Percentiles rank a stretch among this genome's conserved stretches.
Evolutionary conservation across 2,329 filamentous ascomycete species (phyloP).

Genomic region (Tolypocladium sp.): DNA sequence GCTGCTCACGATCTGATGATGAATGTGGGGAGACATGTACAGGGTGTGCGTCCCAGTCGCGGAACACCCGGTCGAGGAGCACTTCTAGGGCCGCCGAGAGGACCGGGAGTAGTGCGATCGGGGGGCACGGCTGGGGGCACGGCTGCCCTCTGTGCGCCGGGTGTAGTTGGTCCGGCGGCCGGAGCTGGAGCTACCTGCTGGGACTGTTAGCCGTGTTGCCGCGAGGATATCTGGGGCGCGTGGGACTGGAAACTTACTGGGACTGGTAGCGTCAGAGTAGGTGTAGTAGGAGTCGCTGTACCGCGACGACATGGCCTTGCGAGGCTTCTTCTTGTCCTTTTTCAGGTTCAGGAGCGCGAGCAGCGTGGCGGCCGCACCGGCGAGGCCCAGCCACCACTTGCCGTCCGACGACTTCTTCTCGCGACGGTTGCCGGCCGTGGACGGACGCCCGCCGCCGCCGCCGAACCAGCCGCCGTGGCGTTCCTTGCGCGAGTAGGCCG

Average conservation of each 20-base stretch:
- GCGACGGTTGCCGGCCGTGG: conserved; percentile 29
- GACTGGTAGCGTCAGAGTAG: conserved; percentile 37
- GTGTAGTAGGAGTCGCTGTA: conserved; percentile 47
- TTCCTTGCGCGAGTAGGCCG: conserved; percentile 38
- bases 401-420: conserved; percentile 40
- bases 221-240: neutral
- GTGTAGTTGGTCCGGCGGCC: conserved; percentile 30
- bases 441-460: conserved; percentile 31
- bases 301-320: conserved; percentile 26
- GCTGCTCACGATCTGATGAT: neutral
- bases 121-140: conserved; percentile 17
- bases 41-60: conserved; percentile 2
- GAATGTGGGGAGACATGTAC: conserved; percentile 5
- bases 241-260: conserved; percentile 34
- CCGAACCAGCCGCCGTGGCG: conserved; percentile 50
- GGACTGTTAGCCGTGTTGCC: conserved; percentile 8
- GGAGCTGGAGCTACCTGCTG: conserved; percentile 36
- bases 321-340: conserved; percentile 38
- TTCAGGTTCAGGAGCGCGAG: conserved; percentile 45
- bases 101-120: conserved; percentile 22
- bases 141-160: conserved; percentile 21
- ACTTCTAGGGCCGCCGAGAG: conserved; percentile 9
- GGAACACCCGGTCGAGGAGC: neutral
- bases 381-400: conserved; percentile 43
- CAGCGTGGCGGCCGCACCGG: conserved; percentile 40